A percentile compares a stretch with the other conserved stretches of the same genome.
phyloP scores from a whole-genome alignment of 2,329 filamentous ascomycete genomes.

The Cladosporium sp. region DNA sequence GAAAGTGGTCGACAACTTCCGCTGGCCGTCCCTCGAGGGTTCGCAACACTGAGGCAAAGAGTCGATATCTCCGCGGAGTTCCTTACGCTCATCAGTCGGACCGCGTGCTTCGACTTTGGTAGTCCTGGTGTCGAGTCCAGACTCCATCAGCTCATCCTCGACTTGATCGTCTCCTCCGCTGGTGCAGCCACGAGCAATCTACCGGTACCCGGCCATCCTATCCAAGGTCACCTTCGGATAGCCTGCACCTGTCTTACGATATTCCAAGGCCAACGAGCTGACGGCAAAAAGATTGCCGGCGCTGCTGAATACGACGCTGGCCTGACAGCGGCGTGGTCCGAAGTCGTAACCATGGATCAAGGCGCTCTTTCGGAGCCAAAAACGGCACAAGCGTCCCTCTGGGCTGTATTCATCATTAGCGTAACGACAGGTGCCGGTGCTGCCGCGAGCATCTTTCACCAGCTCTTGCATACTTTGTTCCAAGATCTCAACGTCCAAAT shows the following conservation, averaged over 20 bases:
- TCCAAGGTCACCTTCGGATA: constrained; percentile 26
- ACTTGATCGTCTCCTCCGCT: constrained; percentile 25
- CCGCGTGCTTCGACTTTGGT: constrained; percentile 29
- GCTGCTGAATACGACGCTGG: constrained; percentile 26
- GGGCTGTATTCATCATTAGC: constrained; percentile 30
- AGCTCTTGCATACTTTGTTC: constrained; percentile 19
- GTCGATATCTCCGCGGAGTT: constrained; percentile 24
- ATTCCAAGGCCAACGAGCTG: constrained; percentile 26
- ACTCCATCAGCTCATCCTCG: constrained; percentile 26
- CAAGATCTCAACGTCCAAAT: constrained; percentile 24
- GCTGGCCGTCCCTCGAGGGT: constrained; percentile 29
- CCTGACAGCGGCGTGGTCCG: constrained; percentile 27
- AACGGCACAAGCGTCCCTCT: constrained; percentile 27
- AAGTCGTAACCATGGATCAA: constrained; percentile 25
- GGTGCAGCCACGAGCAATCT: constrained; percentile 13
- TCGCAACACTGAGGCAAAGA: constrained; percentile 23
- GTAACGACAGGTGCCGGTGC: constrained; percentile 27
- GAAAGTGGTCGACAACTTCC: constrained; percentile 18
- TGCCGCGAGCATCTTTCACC: constrained; percentile 10
- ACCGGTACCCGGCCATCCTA: constrained; percentile 21
- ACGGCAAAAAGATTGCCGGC: constrained; percentile 23
- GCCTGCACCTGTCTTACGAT: constrained; percentile 30
- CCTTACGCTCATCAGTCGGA: constrained; percentile 25
- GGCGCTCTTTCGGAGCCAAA: constrained; percentile 24
- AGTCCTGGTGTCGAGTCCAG: constrained; percentile 26